These are phyloP conservation scores for Thuidium tamariscinum DNA, from an alignment of 225 moss, liverwort and hornwort genomes.

Conservation along the genomic window DNA sequence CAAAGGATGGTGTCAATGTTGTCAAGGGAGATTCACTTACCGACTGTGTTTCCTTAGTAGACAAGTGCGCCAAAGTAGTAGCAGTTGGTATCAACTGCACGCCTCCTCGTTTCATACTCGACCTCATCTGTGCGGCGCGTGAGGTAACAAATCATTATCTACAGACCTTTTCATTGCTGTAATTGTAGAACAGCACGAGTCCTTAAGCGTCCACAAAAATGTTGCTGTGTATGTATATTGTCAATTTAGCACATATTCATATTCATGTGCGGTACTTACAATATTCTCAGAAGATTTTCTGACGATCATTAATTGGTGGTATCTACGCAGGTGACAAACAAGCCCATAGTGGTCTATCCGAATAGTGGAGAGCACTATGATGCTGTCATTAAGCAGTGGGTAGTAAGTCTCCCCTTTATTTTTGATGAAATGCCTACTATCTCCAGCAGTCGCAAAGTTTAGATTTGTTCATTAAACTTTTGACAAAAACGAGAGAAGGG, in stretches of 20 bases:
- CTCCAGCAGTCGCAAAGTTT: background rate
- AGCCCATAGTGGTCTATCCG: constrained; percentile 91
- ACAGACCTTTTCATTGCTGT: background rate
- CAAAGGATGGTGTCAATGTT: constrained; percentile 81
- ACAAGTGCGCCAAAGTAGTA: constrained; percentile 58
- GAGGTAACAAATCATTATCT: constrained; percentile 27
- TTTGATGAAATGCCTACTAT: background rate
- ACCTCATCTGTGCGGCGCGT: constrained; percentile 56
- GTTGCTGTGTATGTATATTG: background rate
- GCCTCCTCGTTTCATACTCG: constrained; percentile 72
- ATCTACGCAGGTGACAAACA: constrained; percentile 59
- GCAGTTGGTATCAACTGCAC: constrained; percentile 96
- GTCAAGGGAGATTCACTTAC: constrained; percentile 68
- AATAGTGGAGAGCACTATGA: constrained; percentile 97
- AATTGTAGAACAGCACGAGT: background rate
- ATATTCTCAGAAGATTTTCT: background rate
- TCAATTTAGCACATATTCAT: background rate
- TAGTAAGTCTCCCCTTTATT: constrained; percentile 46
- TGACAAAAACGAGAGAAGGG: background rate
- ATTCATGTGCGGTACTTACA: background rate
- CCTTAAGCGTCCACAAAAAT: background rate
- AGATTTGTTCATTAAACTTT: background rate
- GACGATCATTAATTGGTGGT: background rate
- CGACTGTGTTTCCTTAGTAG: constrained; percentile 61
- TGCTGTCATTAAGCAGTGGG: constrained; percentile 70